Percentiles rank a stretch among this genome's conserved stretches.
These are phyloP conservation scores for Podospora fimiseda DNA, from an alignment of 495 filamentous ascomycete genomes.

Conservation along the genomic window DNA sequence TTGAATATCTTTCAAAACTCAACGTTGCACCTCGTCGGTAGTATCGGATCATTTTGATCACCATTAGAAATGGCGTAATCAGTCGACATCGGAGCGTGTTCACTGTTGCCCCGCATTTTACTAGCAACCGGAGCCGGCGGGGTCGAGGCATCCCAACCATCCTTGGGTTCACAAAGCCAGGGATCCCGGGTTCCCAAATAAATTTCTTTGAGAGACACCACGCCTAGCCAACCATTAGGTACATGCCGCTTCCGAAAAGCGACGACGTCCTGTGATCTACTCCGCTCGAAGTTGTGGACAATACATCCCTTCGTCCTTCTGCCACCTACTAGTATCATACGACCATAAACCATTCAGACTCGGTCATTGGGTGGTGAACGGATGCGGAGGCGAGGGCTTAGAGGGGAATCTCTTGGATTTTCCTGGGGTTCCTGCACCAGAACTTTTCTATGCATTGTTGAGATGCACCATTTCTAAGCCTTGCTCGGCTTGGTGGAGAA, in stretches of 20 bases:
- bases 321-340: not conserved
- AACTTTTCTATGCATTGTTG: not conserved
- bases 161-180: conserved; percentile 1
- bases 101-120: conserved; percentile 8
- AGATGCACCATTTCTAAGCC: conserved; percentile 8
- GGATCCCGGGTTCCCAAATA: not conserved
- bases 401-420: too few relatives aligned
- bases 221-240: not conserved
- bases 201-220: not conserved
- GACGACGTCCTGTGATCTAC: not conserved
- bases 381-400: not conserved
- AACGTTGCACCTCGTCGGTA: not conserved
- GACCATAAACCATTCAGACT: not conserved
- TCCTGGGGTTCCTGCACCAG: not conserved
- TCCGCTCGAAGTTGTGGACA: not conserved
- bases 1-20: not conserved
- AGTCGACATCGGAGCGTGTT: conserved; percentile 21
- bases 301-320: not conserved
- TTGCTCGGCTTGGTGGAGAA: conserved; percentile 44
- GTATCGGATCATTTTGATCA: conserved; percentile 8
- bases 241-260: not conserved
- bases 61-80: conserved; percentile 26
- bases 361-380: not conserved
- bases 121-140: conserved; percentile 16
- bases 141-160: conserved; percentile 1